A percentile compares a stretch with the other conserved stretches of the same genome.
phyloP scores from a whole-genome alignment of 345 rosid species.

The Limnanthes douglasii region DNA sequence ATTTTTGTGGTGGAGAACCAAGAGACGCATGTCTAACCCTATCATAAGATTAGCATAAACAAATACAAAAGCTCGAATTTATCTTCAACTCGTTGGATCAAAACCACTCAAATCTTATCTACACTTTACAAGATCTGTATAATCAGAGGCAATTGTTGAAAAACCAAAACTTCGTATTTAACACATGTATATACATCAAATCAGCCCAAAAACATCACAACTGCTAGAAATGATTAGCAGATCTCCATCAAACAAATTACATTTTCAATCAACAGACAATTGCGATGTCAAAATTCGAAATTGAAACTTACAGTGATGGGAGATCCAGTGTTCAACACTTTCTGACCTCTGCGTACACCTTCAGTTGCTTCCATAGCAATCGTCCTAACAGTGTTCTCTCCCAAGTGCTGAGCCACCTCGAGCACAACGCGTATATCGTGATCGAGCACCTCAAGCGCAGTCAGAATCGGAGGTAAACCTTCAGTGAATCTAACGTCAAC shows the following conservation, averaged over 20 bases:
- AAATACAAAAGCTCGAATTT: too few relatives aligned
- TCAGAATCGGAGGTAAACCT: slow-evolving; percentile 73
- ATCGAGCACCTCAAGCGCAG: slow-evolving; percentile 65
- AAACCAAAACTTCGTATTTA: too few relatives aligned
- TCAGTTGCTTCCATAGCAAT: slow-evolving; percentile 89
- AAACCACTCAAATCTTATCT: too few relatives aligned
- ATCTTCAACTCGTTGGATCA: too few relatives aligned
- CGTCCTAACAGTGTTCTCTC: slow-evolving; percentile 55
- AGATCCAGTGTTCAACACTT: slow-evolving; percentile 69
- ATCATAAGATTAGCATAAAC: too few relatives aligned
- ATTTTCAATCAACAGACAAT: background rate
- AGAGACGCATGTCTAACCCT: too few relatives aligned
- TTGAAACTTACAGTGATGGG: slow-evolving; percentile 49
- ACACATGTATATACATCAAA: background rate
- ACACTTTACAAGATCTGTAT: too few relatives aligned
- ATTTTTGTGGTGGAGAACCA: too few relatives aligned
- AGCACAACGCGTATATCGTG: slow-evolving; percentile 50
- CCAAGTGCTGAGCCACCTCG: slow-evolving; percentile 82
- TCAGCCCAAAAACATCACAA: background rate
- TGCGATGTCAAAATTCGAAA: background rate
- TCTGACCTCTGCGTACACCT: slow-evolving; percentile 65
- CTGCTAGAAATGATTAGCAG: background rate
- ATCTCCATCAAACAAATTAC: background rate
- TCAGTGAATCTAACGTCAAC: slow-evolving; percentile 71
- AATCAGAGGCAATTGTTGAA: too few relatives aligned